phyloP scores from a whole-genome alignment of 306 rosid species.

The Ceratonia siliqua region DNA sequence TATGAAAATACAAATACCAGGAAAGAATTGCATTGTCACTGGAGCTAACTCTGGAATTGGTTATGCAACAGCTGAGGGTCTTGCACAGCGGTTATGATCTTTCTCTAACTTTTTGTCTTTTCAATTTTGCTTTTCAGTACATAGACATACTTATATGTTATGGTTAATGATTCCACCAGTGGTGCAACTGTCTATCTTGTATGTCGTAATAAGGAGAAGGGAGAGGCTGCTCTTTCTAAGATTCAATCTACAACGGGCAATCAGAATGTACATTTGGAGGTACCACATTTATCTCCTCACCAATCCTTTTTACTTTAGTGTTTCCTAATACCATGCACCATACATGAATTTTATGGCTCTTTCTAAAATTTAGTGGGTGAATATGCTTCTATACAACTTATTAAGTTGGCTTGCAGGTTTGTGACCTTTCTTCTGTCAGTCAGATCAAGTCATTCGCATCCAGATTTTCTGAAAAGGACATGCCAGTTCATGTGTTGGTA shows the following conservation, averaged over 20 bases:
- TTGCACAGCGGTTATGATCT: slow-evolving; percentile 71
- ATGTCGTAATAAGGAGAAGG: slow-evolving; percentile 87
- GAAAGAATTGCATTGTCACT: slow-evolving; percentile 86
- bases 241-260: slow-evolving; percentile 79
- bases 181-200: slow-evolving; percentile 85
- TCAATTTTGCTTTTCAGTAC: not conserved
- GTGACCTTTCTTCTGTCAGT: slow-evolving; percentile 80
- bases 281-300: slow-evolving; percentile 6
- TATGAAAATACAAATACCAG: slow-evolving; percentile 51
- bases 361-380: slow-evolving; percentile 6
- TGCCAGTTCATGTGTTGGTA: slow-evolving; percentile 87
- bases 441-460: slow-evolving; percentile 73
- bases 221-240: slow-evolving; percentile 80
- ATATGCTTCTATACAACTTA: slow-evolving; percentile 28
- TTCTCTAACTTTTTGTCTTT: slow-evolving; percentile 21
- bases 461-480: slow-evolving; percentile 60
- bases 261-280: slow-evolving; percentile 80
- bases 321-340: not conserved
- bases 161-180: slow-evolving; percentile 45
- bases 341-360: not conserved
- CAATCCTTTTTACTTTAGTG: not conserved
- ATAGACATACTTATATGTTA: not conserved
- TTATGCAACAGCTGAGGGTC: slow-evolving; percentile 82
- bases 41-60: slow-evolving; percentile 99
- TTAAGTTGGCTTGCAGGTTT: slow-evolving; percentile 60